Base-by-base conservation (phyloP, 805 yeast genomes). In the Kazachstania bromeliacearum region DNA sequence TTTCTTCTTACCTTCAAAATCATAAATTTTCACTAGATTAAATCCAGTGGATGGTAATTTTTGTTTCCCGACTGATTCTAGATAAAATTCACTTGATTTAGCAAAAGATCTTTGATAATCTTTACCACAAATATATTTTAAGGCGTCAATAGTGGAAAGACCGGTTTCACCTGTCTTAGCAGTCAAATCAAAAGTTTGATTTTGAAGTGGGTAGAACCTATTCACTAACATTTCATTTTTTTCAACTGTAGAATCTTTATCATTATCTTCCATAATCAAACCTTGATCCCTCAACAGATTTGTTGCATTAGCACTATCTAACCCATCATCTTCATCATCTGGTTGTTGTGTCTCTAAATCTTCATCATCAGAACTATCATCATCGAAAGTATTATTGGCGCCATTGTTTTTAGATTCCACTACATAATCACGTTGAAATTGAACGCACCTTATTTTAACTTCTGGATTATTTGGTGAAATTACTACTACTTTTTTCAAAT, bases 1-100 rank as follows among this genome's bases (percentile, higher is more conserved):
- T 49, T 83, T 80, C 39, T 70, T 66, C 44, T 85, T 76, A 0
- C 94, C 94, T 40, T 75, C 77, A 45, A 75, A 76, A 50, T 83
- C 94, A 40, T 75, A 73, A 13, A 78, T 77, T 42, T 81, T 67
- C 0, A 79, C 67, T 9, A 85, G 61, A 2, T 62, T 39, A 56
- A 55, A 40, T 51, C 60, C 37, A 53, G 61, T 31, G 52, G 40
- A 37, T 51, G 38, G 38, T 51, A 39, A 17, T 54, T 45, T 40
- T 20, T 60, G 51, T 31, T 59, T 62, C 4, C 59, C 66, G 2
- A 62, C 51, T 3, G 60, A 55, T 14, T 68, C 68, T 3, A 73
- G 60, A 33, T 71, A 62, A 19, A 60, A 55, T 28, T 75, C 85
- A 28, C 76, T 59, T 12, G 70, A 51, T 37, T 74, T 70, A 1